These are phyloP conservation scores for Lithocarpus polystachyus DNA, from an alignment of 306 rosid species.

Conservation along the genomic window DNA sequence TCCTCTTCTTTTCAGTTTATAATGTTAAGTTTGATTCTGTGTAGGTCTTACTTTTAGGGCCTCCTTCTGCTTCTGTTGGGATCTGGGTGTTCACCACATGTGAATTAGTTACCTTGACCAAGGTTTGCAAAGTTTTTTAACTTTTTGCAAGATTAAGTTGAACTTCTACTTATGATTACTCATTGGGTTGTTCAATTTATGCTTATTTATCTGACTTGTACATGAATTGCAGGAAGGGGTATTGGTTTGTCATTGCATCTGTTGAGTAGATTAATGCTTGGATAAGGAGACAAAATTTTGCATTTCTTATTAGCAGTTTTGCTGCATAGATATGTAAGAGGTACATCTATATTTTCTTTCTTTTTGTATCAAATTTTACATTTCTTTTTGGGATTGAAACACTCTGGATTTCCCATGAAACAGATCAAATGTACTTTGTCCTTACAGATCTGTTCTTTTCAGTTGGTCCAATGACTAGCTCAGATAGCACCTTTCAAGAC, in stretches of 20 bases:
- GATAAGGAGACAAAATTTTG: neutral
- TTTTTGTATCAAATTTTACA: neutral
- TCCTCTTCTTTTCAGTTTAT: slow-evolving; percentile 1
- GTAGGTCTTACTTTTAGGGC: slow-evolving; percentile 15
- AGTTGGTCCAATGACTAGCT: neutral
- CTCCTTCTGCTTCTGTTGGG: slow-evolving; percentile 3
- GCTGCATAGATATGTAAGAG: slow-evolving; percentile 14
- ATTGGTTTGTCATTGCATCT: neutral
- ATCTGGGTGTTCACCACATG: neutral
- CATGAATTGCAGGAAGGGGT: neutral
- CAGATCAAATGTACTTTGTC: neutral
- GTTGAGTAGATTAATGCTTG: neutral
- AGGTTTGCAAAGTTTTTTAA: neutral
- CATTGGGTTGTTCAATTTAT: neutral
- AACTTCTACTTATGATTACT: neutral
- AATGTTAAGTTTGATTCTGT: slow-evolving; percentile 12
- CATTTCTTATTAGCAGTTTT: neutral
- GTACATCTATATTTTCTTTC: neutral
- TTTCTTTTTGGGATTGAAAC: neutral
- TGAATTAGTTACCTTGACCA: slow-evolving; percentile 9
- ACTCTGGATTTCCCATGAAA: neutral
- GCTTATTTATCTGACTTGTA: neutral
- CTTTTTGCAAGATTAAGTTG: slow-evolving; percentile 2
- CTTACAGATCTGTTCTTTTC: neutral
- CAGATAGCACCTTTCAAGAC: too few species aligned